Evolutionary conservation across 495 filamentous ascomycete genomes (phyloP), one percentile per base, ranked within the genome.

Genomic region (Paragyromitra xinjiangensis): DNA sequence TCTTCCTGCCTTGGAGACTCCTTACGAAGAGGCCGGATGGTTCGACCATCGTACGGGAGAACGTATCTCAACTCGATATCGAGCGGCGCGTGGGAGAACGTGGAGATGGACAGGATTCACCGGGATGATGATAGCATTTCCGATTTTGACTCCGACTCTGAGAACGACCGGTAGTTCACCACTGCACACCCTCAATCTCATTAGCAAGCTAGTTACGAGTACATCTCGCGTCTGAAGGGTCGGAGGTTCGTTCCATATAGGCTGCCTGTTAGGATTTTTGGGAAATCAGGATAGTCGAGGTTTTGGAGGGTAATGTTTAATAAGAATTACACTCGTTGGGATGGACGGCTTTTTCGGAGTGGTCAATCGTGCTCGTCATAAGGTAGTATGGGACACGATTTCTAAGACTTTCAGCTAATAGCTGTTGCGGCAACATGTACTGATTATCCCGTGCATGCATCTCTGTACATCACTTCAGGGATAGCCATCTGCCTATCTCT

Each of bases 11-110:
- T 79, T 11, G 77, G 77, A 8, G 77, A 79, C 40, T n/a, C 73
- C 22, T n/a, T 79, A 0, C 72, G 72, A 53, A 69, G 62, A 16
- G 65, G 62, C 26, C 65, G 73, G 34, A 7, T 79, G 7, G 5
- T 70, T n/a, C 58, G 77, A 8, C 77, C 77, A 34, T 79, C 77
- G 19, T 78, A 71, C 42, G 73, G 72, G 16, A 64, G 73, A 26
- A 79, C 66, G 2, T 79, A 79, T 39, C 67, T 79, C 14, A 78
- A 55, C 65, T 79, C 77, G n/a, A 77, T 79, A 56, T 71, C 72
- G 4, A 79, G 67, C 7, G 77, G 77, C 14, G 62, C 66, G 11
- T 79, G 77, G 72, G 74, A 79, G 61, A 72, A 73, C 5, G 67
- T 79, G 14, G 77, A 79, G 44, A 79, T 79, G 72, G 66, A 61